Evolutionary conservation across 2,329 filamentous ascomycete species (phyloP).

Genomic region (Herpomyces periplanetae): DNA sequence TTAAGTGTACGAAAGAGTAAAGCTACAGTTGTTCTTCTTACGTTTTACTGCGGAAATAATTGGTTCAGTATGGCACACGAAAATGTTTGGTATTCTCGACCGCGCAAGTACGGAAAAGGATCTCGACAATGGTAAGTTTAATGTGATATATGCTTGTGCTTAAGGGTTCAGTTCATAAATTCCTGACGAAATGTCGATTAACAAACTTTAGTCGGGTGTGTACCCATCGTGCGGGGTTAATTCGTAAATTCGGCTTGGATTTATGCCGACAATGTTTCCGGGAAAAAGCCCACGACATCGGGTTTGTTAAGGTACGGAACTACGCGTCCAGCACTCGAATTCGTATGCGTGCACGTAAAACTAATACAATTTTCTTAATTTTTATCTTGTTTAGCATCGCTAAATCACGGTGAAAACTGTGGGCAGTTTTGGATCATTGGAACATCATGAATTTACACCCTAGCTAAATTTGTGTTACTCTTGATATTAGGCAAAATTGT

Average conservation of each 20-base stretch:
- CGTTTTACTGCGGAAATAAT: too few relatives aligned
- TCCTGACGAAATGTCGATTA: slow-evolving; percentile 2
- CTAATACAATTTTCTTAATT: too few relatives aligned
- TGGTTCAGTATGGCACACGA: slow-evolving; percentile 86
- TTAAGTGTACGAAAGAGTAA: too few relatives aligned
- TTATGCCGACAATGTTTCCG: slow-evolving; percentile 34
- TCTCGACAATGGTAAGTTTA: slow-evolving; percentile 47
- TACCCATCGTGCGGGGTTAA: slow-evolving; percentile 92
- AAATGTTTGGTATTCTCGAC: slow-evolving; percentile 96
- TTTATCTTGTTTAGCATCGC: too few relatives aligned
- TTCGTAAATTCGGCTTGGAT: slow-evolving; percentile 97
- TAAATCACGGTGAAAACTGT: too few relatives aligned
- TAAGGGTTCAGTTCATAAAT: background rate
- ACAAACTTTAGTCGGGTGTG: slow-evolving; percentile 21
- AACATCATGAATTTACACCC: too few relatives aligned
- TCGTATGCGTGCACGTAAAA: too few relatives aligned
- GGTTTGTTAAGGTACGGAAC: slow-evolving; percentile 25
- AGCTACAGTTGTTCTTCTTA: too few relatives aligned
- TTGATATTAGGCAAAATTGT: too few relatives aligned
- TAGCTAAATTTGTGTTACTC: too few relatives aligned
- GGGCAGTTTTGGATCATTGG: too few relatives aligned
- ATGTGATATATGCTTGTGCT: background rate
- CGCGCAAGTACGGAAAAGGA: slow-evolving; percentile 89
- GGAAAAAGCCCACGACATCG: slow-evolving; percentile 24
- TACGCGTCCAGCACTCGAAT: too few relatives aligned